A percentile compares a stretch with the other conserved stretches of the same genome.
Conservation (phyloP, 2,329 filamentous ascomycete genomes). For the Seiridium cupressi region DNA sequence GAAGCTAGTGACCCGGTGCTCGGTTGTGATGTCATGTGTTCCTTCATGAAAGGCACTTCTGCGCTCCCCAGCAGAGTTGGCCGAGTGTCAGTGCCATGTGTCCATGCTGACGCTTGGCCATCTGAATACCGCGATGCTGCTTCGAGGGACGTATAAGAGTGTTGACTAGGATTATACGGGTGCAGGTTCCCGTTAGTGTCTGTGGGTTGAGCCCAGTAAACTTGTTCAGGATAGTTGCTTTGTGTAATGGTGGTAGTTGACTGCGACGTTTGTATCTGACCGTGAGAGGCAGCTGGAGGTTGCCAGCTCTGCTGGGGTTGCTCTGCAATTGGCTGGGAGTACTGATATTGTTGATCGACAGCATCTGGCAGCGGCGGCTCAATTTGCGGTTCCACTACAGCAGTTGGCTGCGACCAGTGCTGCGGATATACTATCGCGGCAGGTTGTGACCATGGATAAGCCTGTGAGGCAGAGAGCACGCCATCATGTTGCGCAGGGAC, state of each 20-base stretch:
- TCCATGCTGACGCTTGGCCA: background rate
- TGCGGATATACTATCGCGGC: background rate
- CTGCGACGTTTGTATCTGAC: background rate
- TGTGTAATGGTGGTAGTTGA: background rate
- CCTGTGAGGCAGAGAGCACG: background rate
- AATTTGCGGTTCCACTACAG: background rate
- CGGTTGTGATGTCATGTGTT: background rate
- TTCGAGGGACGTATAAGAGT: background rate
- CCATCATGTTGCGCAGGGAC: background rate
- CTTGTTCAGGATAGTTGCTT: background rate
- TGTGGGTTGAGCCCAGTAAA: background rate
- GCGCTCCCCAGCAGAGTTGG: background rate
- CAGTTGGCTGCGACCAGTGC: background rate
- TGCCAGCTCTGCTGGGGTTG: background rate
- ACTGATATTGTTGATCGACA: background rate
- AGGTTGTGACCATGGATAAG: background rate
- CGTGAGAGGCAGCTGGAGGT: background rate
- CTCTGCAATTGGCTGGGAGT: background rate
- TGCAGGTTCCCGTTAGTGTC: background rate
- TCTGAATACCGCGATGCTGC: background rate
- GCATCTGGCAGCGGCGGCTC: background rate
- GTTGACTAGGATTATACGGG: background rate
- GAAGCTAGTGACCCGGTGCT: background rate
- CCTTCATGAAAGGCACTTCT: conserved; percentile 11
- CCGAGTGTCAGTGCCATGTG: background rate